These are phyloP conservation scores for Corynespora cassiicola DNA, from an alignment of 2,329 filamentous ascomycete genomes.

Conservation along the genomic window DNA sequence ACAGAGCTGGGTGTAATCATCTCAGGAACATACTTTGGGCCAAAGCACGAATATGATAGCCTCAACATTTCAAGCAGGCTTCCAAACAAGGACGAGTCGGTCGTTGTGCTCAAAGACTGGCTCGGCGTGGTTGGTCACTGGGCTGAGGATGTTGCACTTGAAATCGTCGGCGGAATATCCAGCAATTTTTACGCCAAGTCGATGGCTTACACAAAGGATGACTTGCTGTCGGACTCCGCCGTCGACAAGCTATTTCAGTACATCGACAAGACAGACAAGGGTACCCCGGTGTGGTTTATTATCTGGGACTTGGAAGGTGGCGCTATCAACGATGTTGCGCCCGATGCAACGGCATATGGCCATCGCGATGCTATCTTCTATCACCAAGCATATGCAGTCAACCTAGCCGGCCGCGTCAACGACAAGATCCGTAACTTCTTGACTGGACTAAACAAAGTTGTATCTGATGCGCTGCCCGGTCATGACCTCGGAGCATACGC, in stretches of 20 bases:
- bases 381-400: conserved; percentile 46
- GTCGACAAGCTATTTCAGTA: conserved; percentile 42
- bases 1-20: conserved; percentile 38
- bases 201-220: conserved; percentile 37
- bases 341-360: conserved; percentile 39
- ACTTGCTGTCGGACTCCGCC: conserved; percentile 33
- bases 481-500: conserved; percentile 55
- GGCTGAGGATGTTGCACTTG: conserved; percentile 37
- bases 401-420: conserved; percentile 37
- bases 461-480: conserved; percentile 36
- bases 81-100: conserved; percentile 24
- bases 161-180: conserved; percentile 35
- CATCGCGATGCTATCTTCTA: conserved; percentile 43
- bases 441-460: conserved; percentile 48
- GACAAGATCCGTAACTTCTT: conserved; percentile 48
- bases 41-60: conserved; percentile 36
- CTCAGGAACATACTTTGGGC: conserved; percentile 43
- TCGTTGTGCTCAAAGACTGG: conserved; percentile 33
- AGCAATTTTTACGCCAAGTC: conserved; percentile 45
- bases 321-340: conserved; percentile 36
- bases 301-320: conserved; percentile 45
- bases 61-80: conserved; percentile 39
- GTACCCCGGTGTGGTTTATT: conserved; percentile 40
- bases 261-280: conserved; percentile 38
- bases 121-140: conserved; percentile 41